Base-by-base conservation (phyloP, 257 asterid species). In the Fraxinus excelsior region DNA sequence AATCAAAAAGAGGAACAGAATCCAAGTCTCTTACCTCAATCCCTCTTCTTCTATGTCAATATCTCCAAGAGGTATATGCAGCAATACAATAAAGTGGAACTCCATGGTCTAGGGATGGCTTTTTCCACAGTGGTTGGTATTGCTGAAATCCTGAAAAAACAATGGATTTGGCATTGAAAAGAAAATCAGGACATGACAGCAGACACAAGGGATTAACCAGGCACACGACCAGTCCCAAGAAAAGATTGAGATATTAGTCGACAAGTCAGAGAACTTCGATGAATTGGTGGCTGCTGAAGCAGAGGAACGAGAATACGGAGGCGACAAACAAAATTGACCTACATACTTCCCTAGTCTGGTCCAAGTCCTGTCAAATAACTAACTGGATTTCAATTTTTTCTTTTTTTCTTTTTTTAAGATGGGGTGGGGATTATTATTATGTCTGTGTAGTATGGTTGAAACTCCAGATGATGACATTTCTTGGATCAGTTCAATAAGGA, bases 91-190 rank as follows among this genome's bases (percentile, higher is more conserved):
- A 92, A 91, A 73, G 92, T 87, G 86, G 94, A 91, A 79, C 91
- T 91, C 81, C 89, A 90, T 80, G 96, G 88, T 72, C 94, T 89
- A 51, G 94, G 96, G 76, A 91, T 91, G 96, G 92, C 96, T 51
- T 87, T 91, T 72, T 85, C 94, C 7, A 89, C 94, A 53, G 96
- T 91, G 70, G 94, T 91, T 42, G 84, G 89, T 21, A 82, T 91
- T 80, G 93, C 94, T 35, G 97, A 91, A 82, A 91, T 91, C 76
- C 58, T 91, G 16, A 91, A 38, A 89, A 90, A 89, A 89, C 90
- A 83, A 84, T 67, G 96, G 96, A 46, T 87, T 90, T 60, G 96
- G 91, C 9, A 83, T 87, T 82, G 93, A 90, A 81, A 91, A 78
- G 75, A n/a, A 91, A 87, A 91, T 91, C 84, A 91, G 77, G 90